Conservation (phyloP, 2,329 filamentous ascomycete species). For the Atkinsonella texensis region DNA sequence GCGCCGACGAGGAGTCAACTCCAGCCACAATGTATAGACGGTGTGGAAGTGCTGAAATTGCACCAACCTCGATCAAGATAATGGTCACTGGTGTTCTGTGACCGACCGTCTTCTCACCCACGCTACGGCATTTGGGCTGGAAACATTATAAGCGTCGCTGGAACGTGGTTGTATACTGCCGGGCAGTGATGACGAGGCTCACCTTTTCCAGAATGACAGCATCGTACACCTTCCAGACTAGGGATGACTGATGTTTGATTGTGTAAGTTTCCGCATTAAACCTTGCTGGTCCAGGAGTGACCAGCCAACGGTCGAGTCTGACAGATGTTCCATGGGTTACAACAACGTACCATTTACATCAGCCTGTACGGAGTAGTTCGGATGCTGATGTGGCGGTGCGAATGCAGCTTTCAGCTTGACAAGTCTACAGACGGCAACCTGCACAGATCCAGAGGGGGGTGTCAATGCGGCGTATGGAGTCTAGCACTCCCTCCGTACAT, state of each 20-base stretch:
- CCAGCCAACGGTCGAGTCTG: not conserved
- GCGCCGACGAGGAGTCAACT: not conserved
- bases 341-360: not conserved
- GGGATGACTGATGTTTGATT: not conserved
- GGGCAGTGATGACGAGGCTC: too few species aligned
- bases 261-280: too few species aligned
- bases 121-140: not conserved
- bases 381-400: slow-evolving; percentile 4
- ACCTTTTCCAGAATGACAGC: too few species aligned
- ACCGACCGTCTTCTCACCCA: not conserved
- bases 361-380: not conserved
- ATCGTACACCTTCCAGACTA: too few species aligned
- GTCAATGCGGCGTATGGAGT: not conserved
- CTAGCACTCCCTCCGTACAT: too few species aligned
- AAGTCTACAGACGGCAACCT: not conserved
- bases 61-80: not conserved
- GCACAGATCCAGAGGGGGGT: not conserved
- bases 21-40: not conserved
- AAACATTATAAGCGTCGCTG: too few species aligned
- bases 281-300: too few species aligned
- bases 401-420: slow-evolving; percentile 7
- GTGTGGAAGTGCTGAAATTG: not conserved
- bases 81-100: not conserved
- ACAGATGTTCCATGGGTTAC: not conserved
- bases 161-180: too few species aligned